Evolutionary conservation across 2,329 filamentous ascomycete genomes (phyloP).

Genomic region (Penicillium psychrosexuale): DNA sequence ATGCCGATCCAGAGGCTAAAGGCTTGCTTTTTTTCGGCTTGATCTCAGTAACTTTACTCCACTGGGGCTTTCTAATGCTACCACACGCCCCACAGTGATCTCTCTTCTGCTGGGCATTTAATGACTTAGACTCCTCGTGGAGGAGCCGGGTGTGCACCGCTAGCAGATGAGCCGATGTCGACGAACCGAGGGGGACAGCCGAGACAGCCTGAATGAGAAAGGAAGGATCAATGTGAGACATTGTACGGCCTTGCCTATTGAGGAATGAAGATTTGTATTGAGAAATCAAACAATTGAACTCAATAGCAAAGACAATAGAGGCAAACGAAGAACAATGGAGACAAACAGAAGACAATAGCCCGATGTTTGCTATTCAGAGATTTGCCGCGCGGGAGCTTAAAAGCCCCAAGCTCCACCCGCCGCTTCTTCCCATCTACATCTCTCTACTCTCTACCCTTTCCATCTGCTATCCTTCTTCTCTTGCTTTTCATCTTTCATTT

Average conservation of each 20-base stretch:
- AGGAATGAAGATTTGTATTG: not conserved
- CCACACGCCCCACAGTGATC: constrained; percentile 43
- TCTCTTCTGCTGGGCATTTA: constrained; percentile 33
- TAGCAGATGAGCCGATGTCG: constrained; percentile 43
- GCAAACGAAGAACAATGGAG: not conserved
- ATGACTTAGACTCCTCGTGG: constrained; percentile 32
- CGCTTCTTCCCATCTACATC: constrained; percentile 9
- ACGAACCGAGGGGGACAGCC: constrained; percentile 33
- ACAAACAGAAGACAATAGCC: not conserved
- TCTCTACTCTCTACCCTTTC: constrained; percentile 1
- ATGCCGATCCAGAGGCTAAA: constrained; percentile 8
- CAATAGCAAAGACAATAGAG: not conserved
- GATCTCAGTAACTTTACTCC: constrained; percentile 30
- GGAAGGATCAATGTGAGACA: constrained; percentile 24
- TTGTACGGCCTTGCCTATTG: constrained; percentile 17
- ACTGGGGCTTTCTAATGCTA: constrained; percentile 31
- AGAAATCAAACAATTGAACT: not conserved
- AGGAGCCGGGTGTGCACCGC: constrained; percentile 37
- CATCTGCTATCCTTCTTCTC: not conserved
- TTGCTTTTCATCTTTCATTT: not conserved
- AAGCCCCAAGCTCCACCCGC: constrained; percentile 4
- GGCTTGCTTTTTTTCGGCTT: constrained; percentile 16
- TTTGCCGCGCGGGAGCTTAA: constrained; percentile 12
- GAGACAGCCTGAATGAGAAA: constrained; percentile 40
- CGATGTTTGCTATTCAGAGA: constrained; percentile 1